Percentiles rank a stretch among this genome's conserved stretches.
Conservation (phyloP, 331 rosid genomes). For the Telfairia occidentalis region DNA sequence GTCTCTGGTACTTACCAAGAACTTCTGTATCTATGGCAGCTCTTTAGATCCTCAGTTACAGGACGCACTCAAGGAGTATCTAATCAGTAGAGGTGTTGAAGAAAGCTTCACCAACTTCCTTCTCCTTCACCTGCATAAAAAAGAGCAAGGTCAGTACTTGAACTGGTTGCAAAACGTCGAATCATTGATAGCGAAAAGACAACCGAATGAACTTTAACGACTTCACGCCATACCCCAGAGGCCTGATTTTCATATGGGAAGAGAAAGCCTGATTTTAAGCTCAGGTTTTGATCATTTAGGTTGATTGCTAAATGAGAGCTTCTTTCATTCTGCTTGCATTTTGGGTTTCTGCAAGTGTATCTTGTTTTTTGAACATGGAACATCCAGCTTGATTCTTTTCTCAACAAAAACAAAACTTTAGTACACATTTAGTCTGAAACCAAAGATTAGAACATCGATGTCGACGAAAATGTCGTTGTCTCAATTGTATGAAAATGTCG, state of each 20-base stretch:
- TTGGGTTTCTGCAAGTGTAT: background rate
- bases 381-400: background rate
- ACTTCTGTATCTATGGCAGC: constrained; percentile 26
- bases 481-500: background rate
- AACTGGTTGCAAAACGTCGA: constrained; percentile 59
- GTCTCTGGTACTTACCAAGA: constrained; percentile 2
- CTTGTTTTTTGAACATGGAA: background rate
- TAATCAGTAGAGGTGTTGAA: constrained; percentile 51
- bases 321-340: background rate
- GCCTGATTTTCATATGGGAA: background rate
- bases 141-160: constrained; percentile 59
- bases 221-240: background rate
- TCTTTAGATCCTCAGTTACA: constrained; percentile 32
- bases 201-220: background rate
- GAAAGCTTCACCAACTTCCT: constrained; percentile 51
- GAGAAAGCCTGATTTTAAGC: background rate
- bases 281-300: background rate
- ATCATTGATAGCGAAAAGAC: constrained; percentile 21
- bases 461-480: background rate
- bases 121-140: constrained; percentile 44
- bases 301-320: background rate
- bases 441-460: background rate
- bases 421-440: background rate
- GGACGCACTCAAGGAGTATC: constrained; percentile 39
- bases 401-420: background rate